Conservation (phyloP, 495 filamentous ascomycete species). For the Trichoderma parareesei region DNA sequence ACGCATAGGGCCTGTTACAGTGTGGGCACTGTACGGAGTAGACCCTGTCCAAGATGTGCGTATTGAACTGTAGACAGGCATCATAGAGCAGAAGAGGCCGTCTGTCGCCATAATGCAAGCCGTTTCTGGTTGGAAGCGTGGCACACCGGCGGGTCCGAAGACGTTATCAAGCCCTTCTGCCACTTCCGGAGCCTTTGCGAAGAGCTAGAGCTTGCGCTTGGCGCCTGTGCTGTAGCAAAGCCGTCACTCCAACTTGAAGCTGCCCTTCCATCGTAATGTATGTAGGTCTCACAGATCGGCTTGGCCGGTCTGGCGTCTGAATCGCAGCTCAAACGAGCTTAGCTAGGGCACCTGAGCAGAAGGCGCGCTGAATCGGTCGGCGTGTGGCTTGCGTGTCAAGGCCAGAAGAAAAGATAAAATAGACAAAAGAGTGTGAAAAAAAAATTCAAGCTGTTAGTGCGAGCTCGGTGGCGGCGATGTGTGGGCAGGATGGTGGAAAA, state of each 20-base stretch:
- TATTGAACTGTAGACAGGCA: too few species aligned
- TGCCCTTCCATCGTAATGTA: background rate
- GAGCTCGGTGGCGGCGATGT: background rate
- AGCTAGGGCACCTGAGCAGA: background rate
- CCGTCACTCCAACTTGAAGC: background rate
- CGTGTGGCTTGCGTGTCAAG: background rate
- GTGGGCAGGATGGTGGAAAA: background rate
- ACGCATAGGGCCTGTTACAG: background rate
- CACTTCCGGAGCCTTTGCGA: background rate
- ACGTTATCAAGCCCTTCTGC: background rate
- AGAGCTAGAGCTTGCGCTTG: conserved; percentile 1
- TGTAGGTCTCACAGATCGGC: background rate
- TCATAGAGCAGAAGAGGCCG: background rate
- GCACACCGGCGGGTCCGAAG: background rate
- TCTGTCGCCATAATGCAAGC: background rate
- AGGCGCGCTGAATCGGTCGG: background rate
- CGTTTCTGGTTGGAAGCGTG: background rate
- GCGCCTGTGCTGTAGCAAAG: background rate
- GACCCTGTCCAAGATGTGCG: background rate
- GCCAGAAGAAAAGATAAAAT: too few species aligned
- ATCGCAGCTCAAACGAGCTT: background rate
- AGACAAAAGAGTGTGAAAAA: too few species aligned
- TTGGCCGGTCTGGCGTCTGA: background rate
- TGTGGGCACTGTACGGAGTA: background rate
- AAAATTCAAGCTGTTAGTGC: background rate